phyloP scores from a whole-genome alignment of 306 rosid species.

The Datisca glomerata region DNA sequence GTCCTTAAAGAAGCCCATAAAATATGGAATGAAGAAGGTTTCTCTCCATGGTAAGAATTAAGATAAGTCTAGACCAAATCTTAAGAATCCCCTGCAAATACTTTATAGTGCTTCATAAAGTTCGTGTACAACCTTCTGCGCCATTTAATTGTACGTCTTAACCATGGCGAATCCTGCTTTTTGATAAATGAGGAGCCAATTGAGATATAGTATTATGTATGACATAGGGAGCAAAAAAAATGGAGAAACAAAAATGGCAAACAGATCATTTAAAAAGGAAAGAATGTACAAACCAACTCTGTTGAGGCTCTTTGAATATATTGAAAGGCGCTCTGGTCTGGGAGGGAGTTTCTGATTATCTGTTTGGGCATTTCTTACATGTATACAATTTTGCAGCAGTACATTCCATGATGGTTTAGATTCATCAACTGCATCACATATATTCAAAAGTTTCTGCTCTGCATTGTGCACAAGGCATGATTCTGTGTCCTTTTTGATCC shows the following conservation, averaged over 20 bases:
- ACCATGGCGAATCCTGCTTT: background rate
- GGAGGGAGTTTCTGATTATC: conserved; percentile 41
- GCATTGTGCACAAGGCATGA: conserved; percentile 47
- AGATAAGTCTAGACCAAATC: too few species aligned
- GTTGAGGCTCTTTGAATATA: conserved; percentile 49
- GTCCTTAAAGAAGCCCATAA: too few species aligned
- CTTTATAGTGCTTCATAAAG: too few species aligned
- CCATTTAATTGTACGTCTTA: background rate
- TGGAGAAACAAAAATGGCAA: background rate
- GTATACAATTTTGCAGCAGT: conserved; percentile 59
- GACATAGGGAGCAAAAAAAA: background rate
- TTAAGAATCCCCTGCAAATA: too few species aligned
- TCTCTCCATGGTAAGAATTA: too few species aligned
- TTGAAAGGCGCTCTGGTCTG: conserved; percentile 52
- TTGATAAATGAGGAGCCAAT: background rate
- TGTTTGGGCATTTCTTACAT: conserved; percentile 25
- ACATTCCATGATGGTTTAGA: conserved; percentile 62
- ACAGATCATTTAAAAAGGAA: conserved; percentile 1
- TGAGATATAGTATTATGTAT: background rate
- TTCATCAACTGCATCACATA: conserved; percentile 57
- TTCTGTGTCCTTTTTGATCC: conserved; percentile 62
- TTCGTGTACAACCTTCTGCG: background rate
- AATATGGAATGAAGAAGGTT: too few species aligned
- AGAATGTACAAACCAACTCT: conserved; percentile 40
- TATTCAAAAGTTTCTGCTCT: conserved; percentile 35